Evolutionary conservation across 768 basidiomycete genomes (phyloP), one percentile per base, ranked within the genome.

Genomic region (Boletus reticuloceps): DNA sequence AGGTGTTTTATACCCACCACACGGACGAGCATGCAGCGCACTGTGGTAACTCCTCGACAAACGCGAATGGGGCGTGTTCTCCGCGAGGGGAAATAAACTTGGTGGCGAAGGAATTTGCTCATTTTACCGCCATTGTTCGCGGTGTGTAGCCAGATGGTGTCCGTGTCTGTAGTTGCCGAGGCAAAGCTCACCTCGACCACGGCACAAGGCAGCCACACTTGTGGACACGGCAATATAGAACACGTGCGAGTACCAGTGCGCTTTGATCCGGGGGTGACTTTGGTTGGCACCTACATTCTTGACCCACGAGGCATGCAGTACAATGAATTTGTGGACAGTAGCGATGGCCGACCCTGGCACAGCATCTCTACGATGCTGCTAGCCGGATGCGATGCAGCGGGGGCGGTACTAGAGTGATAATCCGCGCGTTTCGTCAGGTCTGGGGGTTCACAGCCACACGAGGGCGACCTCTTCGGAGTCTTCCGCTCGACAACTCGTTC

Each of bases 11-110:
- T 71, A 70, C 45, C 49, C 55, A 55, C 55, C 55, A 54, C 54
- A 44, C 13, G 47, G 55, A 51, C 19, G 36, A 40, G 32, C 53
- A 36, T 47, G 50, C 51, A 54, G 58, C 54, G 51, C 52, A 40
- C 55, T 47, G 54, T 50, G 58, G 44, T 20, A 43, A 46, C 41
- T 50, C 51, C 54, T 60, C 41, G 45, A 52, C 17, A 47, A 72
- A 71, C 43, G 69, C 67, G 65, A 69, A 48, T 47, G 29, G 47
- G 41, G 71, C 71, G 47, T 71, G 71, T 69, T 65, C 55, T 51
- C 60, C 71, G 61, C 67, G 63, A 64, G 69, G 70, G 54, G 41
- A 12, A 54, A 51, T 55, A 53, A 50, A 38, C 55, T 45, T 60
- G 40, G 51, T 59, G 64, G 62, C 42, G 50, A 40, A n/a, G 38